phyloP scores from a whole-genome alignment of 768 basidiomycete genomes.

The Trametes meyenii region DNA sequence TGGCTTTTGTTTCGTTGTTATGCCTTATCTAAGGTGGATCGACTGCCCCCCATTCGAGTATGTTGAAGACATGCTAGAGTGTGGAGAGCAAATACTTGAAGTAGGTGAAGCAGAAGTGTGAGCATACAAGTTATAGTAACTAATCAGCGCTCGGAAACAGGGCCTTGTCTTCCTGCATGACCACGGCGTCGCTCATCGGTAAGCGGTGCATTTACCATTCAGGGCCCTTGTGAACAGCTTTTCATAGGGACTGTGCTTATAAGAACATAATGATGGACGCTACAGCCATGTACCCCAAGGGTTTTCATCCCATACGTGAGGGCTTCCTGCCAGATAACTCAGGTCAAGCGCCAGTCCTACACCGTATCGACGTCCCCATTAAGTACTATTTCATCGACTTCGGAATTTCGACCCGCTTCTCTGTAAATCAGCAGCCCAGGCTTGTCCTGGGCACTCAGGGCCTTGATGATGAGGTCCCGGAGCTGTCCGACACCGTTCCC shows the following conservation, averaged over 20 bases:
- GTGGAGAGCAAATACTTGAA: slow-evolving; percentile 24
- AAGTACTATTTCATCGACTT: slow-evolving; percentile 35
- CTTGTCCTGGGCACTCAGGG: slow-evolving; percentile 22
- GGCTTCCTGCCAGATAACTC: not conserved
- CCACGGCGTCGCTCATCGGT: slow-evolving; percentile 30
- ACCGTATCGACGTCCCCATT: slow-evolving; percentile 6
- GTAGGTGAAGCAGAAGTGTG: slow-evolving; percentile 18
- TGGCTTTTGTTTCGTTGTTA: slow-evolving; percentile 20
- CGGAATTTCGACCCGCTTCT: slow-evolving; percentile 29
- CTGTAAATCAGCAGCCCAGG: not conserved
- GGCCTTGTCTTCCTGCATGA: slow-evolving; percentile 29
- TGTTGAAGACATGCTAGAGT: slow-evolving; percentile 26
- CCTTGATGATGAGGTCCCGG: slow-evolving; percentile 27
- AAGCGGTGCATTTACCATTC: too few species aligned
- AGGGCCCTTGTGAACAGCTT: too few species aligned
- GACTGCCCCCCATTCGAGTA: slow-evolving; percentile 19
- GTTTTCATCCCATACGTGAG: slow-evolving; percentile 24
- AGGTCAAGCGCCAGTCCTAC: not conserved
- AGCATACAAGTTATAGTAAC: too few species aligned
- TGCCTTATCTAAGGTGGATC: slow-evolving; percentile 27
- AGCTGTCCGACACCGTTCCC: slow-evolving; percentile 18
- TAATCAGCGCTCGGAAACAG: too few species aligned
- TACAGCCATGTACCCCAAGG: slow-evolving; percentile 22
- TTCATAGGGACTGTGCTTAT: slow-evolving; percentile 25
- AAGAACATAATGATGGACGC: slow-evolving; percentile 33